Base-by-base conservation (phyloP, 495 filamentous ascomycete species). In the Lasiosphaeria miniovina region DNA sequence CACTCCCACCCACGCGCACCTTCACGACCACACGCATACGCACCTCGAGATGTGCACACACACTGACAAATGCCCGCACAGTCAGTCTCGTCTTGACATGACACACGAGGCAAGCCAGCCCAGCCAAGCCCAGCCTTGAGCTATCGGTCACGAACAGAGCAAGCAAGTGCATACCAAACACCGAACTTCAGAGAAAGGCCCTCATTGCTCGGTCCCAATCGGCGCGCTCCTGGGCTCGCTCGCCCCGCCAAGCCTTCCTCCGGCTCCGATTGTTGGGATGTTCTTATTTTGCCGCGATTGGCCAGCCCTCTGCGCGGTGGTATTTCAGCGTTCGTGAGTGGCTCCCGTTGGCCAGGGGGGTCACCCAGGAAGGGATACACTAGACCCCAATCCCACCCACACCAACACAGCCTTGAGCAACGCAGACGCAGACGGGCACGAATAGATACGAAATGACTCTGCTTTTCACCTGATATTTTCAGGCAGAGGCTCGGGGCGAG, bases 301-400 rank as follows among this genome's bases (percentile, higher is more conserved):
- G 43, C 43, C 43, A 46, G 43, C 11, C 43, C 43, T n/a, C 15
- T 14, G 43, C 43, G 43, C 12, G 55, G 50, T 58, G 55, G 46
- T 58, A 49, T 49, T 58, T 57, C 45, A 24, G 45, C 48, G 48
- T 34, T 51, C 33, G 4, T 58, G 33, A 57, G 41, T 57, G 41
- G 54, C 4, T 3, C 17, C 12, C 45, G 31, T 46, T 31, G 55
- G n/a, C 46, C n/a, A 51, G 46, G 46, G 17, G 7, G 11, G 31
- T 4, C 12, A 11, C 15, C 12, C 12, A 46, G 15, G 43, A 5
- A 46, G 43, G 4, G 12, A 46, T 10, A 14, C 15, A 46, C 43
- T 5, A 14, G 43, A 46, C 43, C 43, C 43, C 43, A 46, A 46
- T 46, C 12, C 43, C 43, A 46, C 43, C 15, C 43, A 46, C 43